Percentiles rank a stretch among this genome's conserved stretches.
These are phyloP conservation scores for Neofusicoccum umdonicola DNA, from an alignment of 2,329 filamentous ascomycete genomes.

Conservation along the genomic window DNA sequence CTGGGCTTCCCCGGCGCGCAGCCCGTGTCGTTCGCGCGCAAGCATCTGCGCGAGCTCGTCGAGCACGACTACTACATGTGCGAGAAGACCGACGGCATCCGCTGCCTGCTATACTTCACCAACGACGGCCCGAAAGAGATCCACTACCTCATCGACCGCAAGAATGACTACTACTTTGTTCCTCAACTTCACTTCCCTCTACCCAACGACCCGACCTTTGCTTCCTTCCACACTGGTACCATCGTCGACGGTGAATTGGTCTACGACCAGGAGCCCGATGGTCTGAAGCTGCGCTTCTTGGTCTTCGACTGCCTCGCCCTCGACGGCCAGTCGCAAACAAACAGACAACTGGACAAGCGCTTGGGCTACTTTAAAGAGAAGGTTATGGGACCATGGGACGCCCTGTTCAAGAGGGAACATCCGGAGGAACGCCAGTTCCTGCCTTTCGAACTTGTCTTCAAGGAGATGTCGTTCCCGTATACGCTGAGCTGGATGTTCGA, in stretches of 20 bases:
- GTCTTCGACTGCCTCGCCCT: conserved; percentile 92
- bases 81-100: conserved; percentile 96
- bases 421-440: conserved; percentile 68
- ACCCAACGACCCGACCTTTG: conserved; percentile 55
- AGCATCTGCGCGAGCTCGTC: conserved; percentile 79
- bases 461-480: conserved; percentile 86
- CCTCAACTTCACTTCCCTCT: conserved; percentile 77
- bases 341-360: conserved; percentile 80
- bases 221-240: conserved; percentile 73
- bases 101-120: conserved; percentile 90
- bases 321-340: conserved; percentile 72
- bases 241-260: conserved; percentile 93
- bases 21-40: conserved; percentile 83
- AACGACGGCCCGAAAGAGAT: conserved; percentile 60
- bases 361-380: conserved; percentile 80
- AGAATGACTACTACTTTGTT: conserved; percentile 94
- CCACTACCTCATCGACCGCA: conserved; percentile 94
- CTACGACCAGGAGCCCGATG: conserved; percentile 64
- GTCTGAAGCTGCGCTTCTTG: conserved; percentile 73
- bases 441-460: conserved; percentile 81
- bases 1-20: conserved; percentile 82
- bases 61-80: conserved; percentile 91
- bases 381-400: conserved; percentile 69
- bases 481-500: conserved; percentile 76
- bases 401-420: conserved; percentile 55